Conservation (phyloP, 1,284 basidiomycete species). For the Cronartium ribicola region DNA sequence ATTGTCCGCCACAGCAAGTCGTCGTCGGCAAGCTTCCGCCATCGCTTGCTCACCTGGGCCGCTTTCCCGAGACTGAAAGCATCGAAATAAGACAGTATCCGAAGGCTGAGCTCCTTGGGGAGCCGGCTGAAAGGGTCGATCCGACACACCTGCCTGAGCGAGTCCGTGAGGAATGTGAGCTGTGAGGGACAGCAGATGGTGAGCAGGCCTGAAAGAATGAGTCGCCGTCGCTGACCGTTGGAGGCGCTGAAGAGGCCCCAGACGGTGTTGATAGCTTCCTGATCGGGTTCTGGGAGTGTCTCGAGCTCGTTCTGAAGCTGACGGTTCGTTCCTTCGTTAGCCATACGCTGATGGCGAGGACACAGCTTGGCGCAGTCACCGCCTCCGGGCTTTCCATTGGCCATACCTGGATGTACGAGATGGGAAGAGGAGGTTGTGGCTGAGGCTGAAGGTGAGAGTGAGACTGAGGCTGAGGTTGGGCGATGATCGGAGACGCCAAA, state of each 20-base stretch:
- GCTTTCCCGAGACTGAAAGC: slow-evolving; percentile 92
- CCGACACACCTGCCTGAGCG: slow-evolving; percentile 83
- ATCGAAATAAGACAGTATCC: slow-evolving; percentile 86
- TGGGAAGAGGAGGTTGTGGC: too few relatives aligned
- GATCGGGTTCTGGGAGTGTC: slow-evolving; percentile 78
- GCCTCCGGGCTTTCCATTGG: slow-evolving; percentile 43
- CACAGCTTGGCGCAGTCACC: slow-evolving; percentile 68
- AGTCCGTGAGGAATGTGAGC: slow-evolving; percentile 90
- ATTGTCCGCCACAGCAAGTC: slow-evolving; percentile 93
- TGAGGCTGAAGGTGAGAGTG: too few relatives aligned
- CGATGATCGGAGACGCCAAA: slow-evolving; percentile 24
- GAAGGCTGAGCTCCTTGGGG: slow-evolving; percentile 84
- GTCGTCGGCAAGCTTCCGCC: slow-evolving; percentile 89
- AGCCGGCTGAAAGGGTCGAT: slow-evolving; percentile 90
- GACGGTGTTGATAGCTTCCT: slow-evolving; percentile 81
- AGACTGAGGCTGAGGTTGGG: too few relatives aligned
- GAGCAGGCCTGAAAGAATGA: slow-evolving; percentile 92
- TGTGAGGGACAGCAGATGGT: slow-evolving; percentile 99
- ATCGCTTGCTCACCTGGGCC: slow-evolving; percentile 82
- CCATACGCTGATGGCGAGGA: slow-evolving; percentile 90
- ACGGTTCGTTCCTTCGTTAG: slow-evolving; percentile 87
- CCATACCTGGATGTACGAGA: background rate
- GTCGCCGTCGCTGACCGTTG: slow-evolving; percentile 77
- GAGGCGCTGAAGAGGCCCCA: slow-evolving; percentile 98
- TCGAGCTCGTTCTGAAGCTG: slow-evolving; percentile 94